A percentile compares a stretch with the other conserved stretches of the same genome.
These are phyloP conservation scores for Boechera stricta DNA, from an alignment of 345 rosid species.

Conservation along the genomic window DNA sequence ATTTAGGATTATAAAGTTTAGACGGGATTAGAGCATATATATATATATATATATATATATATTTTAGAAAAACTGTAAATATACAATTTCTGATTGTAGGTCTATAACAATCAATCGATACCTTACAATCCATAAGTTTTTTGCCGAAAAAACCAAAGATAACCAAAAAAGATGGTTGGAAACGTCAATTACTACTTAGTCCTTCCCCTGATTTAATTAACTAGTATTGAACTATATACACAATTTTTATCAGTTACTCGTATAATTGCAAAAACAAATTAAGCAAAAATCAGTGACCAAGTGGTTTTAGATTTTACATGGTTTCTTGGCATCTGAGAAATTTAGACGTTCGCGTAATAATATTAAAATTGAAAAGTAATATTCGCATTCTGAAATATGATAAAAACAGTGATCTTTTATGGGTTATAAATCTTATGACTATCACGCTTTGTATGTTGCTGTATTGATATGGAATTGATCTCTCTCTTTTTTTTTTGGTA, in stretches of 20 bases:
- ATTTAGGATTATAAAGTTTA: background rate
- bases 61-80: no score
- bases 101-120: slow-evolving; percentile 9
- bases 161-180: slow-evolving; percentile 23
- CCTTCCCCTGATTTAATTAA: slow-evolving; percentile 1
- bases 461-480: background rate
- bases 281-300: no score
- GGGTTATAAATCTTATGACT: no score
- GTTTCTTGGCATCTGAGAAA: no score
- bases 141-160: slow-evolving; percentile 22
- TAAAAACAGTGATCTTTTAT: background rate
- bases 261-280: no score
- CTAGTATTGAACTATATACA: background rate
- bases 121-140: slow-evolving; percentile 7
- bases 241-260: background rate
- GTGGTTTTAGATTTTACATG: no score
- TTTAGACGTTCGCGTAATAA: no score
- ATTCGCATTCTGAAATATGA: background rate
- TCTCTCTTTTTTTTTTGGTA: background rate
- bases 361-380: background rate
- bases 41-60: no score
- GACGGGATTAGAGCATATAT: background rate
- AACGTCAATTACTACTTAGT: slow-evolving; percentile 11
- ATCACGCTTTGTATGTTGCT: background rate
- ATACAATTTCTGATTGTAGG: slow-evolving; percentile 2